These are phyloP conservation scores for Arachis stenosperma DNA, from an alignment of 306 rosid species.

Conservation along the genomic window DNA sequence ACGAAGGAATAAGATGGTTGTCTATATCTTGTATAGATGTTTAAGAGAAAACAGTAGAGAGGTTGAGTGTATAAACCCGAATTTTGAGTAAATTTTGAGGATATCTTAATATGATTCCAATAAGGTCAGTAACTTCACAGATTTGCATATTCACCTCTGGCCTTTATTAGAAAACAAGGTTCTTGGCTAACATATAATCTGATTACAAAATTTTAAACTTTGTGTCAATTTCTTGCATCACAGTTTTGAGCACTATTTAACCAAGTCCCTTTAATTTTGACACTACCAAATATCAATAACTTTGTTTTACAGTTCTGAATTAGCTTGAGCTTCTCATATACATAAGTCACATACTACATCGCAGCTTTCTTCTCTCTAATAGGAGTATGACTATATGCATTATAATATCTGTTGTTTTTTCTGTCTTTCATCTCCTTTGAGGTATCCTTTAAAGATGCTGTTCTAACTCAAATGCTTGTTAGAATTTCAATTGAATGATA, in stretches of 20 bases:
- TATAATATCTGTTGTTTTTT: background rate
- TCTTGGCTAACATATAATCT: conserved; percentile 7
- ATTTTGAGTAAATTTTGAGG: conserved; percentile 10
- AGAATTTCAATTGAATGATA: conserved; percentile 20
- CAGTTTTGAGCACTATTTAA: conserved; percentile 3
- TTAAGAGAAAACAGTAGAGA: conserved; percentile 3
- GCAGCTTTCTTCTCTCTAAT: background rate
- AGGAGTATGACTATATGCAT: background rate
- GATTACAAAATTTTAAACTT: background rate
- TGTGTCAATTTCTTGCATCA: background rate
- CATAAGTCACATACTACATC: background rate
- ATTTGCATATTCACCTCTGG: background rate
- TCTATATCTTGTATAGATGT: background rate
- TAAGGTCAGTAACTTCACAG: conserved; percentile 4
- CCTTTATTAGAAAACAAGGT: conserved; percentile 10
- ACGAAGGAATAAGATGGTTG: background rate
- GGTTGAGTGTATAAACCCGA: background rate
- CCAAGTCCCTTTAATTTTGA: background rate
- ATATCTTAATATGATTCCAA: background rate
- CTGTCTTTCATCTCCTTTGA: background rate
- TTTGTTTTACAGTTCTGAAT: background rate
- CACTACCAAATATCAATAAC: background rate
- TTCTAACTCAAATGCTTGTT: conserved; percentile 15
- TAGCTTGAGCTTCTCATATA: background rate
- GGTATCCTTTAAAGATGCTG: background rate